Evolutionary conservation across 306 rosid genomes (phyloP).

Genomic region (Lathyrus oleraceus): DNA sequence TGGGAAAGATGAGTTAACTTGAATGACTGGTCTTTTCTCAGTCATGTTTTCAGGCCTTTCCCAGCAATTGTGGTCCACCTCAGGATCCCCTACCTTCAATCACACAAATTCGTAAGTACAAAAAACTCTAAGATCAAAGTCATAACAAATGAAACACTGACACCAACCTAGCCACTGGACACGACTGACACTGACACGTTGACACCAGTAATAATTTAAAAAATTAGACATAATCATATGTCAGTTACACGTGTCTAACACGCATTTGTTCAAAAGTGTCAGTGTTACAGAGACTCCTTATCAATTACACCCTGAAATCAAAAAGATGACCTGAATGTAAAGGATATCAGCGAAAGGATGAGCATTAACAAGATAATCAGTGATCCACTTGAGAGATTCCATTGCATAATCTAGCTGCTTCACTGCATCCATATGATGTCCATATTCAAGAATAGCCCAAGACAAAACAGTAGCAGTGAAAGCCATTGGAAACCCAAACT

Average conservation of each 20-base stretch:
- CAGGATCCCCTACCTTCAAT: constrained; percentile 71
- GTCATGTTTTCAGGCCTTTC: constrained; percentile 65
- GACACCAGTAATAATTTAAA: no score
- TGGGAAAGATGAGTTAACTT: constrained; percentile 65
- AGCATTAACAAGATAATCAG: constrained; percentile 66
- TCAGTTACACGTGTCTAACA: no score
- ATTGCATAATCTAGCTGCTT: constrained; percentile 56
- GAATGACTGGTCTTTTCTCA: constrained; percentile 53
- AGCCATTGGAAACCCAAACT: constrained; percentile 80
- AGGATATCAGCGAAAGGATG: constrained; percentile 67
- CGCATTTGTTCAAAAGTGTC: no score
- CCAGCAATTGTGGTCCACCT: constrained; percentile 75
- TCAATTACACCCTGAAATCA: neutral
- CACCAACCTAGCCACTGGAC: no score
- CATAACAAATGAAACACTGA: no score
- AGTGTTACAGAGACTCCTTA: no score
- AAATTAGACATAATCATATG: no score
- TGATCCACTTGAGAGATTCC: constrained; percentile 59
- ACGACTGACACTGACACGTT: no score
- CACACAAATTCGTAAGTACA: constrained; percentile 7
- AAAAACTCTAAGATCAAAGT: no score
- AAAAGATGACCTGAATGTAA: constrained; percentile 56
- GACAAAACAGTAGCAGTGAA: constrained; percentile 74
- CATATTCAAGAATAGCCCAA: constrained; percentile 80
- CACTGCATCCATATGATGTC: constrained; percentile 52